A percentile compares a stretch with the other conserved stretches of the same genome.
These are phyloP conservation scores for Rhexocercosporidium sp. DNA, from an alignment of 2,329 filamentous ascomycete species.

Conservation along the genomic window DNA sequence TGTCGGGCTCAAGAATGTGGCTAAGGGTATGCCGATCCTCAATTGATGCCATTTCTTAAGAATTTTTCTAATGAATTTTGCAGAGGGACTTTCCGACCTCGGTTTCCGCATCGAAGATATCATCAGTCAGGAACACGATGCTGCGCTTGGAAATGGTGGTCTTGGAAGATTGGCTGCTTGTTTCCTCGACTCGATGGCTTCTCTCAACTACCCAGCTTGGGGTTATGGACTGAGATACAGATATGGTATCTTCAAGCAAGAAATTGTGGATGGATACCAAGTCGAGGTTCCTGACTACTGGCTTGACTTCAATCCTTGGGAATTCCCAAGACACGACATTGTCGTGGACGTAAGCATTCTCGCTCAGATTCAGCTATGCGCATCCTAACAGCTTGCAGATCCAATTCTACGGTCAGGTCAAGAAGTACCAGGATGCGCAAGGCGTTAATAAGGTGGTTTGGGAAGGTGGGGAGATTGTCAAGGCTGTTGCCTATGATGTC, in stretches of 20 bases:
- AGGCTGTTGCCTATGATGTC: conserved; percentile 92
- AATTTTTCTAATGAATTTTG: conserved; percentile 19
- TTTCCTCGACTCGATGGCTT: conserved; percentile 94
- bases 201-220: conserved; percentile 95
- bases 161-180: conserved; percentile 93
- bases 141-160: conserved; percentile 93
- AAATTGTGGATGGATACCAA: conserved; percentile 97
- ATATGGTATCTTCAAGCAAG: conserved; percentile 99
- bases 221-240: conserved; percentile 95
- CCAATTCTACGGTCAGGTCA: conserved; percentile 90
- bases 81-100: conserved; percentile 84
- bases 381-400: conserved; percentile 52
- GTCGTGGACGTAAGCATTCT: conserved; percentile 73
- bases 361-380: conserved; percentile 38
- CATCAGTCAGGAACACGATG: conserved; percentile 93
- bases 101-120: conserved; percentile 98
- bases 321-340: conserved; percentile 94
- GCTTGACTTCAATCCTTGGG: conserved; percentile 99
- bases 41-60: background rate
- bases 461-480: conserved; percentile 93
- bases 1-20: conserved; percentile 83
- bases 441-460: conserved; percentile 79
- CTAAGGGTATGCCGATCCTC: conserved; percentile 64
- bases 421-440: conserved; percentile 73
- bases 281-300: conserved; percentile 98